phyloP scores from a whole-genome alignment of 2,329 filamentous ascomycete genomes.

The Lachnellula cervina region DNA sequence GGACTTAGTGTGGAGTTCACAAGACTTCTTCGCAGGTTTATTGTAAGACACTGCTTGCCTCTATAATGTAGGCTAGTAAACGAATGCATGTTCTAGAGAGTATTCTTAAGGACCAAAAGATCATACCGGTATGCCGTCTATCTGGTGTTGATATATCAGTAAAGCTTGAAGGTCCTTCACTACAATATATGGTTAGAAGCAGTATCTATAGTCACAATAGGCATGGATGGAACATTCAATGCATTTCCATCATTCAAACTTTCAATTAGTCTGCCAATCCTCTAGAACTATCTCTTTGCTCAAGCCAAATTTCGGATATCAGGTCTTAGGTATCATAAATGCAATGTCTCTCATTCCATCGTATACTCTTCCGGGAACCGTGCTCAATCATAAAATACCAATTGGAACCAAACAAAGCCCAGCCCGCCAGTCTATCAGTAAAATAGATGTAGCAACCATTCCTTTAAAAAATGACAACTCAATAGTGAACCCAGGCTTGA shows the following conservation, averaged over 20 bases:
- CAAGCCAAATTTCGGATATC: background rate
- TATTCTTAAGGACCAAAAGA: too few species aligned
- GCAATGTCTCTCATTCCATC: background rate
- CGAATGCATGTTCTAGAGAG: too few species aligned
- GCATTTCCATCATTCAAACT: background rate
- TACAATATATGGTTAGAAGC: too few species aligned
- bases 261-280: background rate
- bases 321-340: background rate
- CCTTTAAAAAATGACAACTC: background rate
- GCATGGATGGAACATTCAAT: background rate
- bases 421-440: background rate
- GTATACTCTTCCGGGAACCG: background rate
- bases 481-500: background rate
- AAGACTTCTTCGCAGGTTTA: too few species aligned
- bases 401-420: background rate
- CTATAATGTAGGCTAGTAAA: too few species aligned
- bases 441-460: background rate
- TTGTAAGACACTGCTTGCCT: too few species aligned
- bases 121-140: too few species aligned
- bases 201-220: background rate
- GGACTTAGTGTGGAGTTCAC: too few species aligned
- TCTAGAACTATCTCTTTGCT: background rate
- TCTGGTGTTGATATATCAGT: too few species aligned
- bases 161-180: too few species aligned
- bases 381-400: background rate